Conservation (phyloP, 108 stramenopile species). For the Nitzschia sp. region DNA sequence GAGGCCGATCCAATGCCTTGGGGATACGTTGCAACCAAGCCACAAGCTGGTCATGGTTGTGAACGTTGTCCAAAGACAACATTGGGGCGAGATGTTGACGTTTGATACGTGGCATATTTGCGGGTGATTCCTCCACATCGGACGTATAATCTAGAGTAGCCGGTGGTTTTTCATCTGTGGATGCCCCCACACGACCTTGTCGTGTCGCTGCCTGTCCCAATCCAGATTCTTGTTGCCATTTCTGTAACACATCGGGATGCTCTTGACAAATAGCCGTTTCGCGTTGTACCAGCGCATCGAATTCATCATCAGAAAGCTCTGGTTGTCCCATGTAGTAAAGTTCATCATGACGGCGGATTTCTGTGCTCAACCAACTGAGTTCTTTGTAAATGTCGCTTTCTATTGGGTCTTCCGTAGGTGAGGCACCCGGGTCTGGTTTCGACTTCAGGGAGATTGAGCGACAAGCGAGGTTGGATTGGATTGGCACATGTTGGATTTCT, state of each 20-base stretch:
- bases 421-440: no score
- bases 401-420: background rate
- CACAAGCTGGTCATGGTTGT: constrained; percentile 48
- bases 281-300: constrained; percentile 78
- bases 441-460: no score
- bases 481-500: no score
- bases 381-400: constrained; percentile 42
- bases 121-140: background rate
- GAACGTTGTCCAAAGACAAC: constrained; percentile 80
- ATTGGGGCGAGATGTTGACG: constrained; percentile 65
- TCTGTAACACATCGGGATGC: constrained; percentile 56
- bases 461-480: no score
- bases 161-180: background rate
- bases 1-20: constrained; percentile 24
- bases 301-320: constrained; percentile 64
- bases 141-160: background rate
- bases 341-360: constrained; percentile 56
- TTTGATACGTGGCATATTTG: constrained; percentile 33
- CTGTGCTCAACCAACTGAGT: constrained; percentile 42
- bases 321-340: constrained; percentile 42
- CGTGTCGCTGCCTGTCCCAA: constrained; percentile 64
- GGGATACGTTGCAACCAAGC: constrained; percentile 67
- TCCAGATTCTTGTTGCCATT: constrained; percentile 56
- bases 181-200: constrained; percentile 72
- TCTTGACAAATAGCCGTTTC: constrained; percentile 59